Base-by-base conservation (phyloP, 495 filamentous ascomycete genomes). In the Pyronema domesticum region DNA sequence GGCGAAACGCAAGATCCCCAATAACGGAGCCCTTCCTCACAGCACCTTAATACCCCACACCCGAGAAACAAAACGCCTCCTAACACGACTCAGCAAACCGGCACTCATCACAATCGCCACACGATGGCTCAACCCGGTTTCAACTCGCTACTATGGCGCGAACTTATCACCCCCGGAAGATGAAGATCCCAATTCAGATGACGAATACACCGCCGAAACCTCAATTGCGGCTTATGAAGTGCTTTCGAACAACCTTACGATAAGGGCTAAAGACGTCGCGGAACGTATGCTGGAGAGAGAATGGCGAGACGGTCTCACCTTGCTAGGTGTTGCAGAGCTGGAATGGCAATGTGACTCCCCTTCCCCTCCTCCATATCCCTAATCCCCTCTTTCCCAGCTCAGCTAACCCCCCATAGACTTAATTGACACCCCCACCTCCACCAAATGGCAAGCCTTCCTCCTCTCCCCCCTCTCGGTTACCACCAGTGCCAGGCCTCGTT, bases 211-310 rank as follows among this genome's bases (percentile, higher is more conserved):
- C 10, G 23, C 23, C 5, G 23, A 30, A 30, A 30, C 23, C 5
- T 1, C 23, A 30, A 30, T 30, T 2, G 75, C 80, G 42, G 69
- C 73, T 37, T 91, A 89, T 68, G 60, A 57, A n/a, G 62, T 64
- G 0, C 55, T 55, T 13, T 46, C 46, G 18, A 53, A 13, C 13
- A 11, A 17, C 15, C 65, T 70, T 17, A 70, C 72, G 17, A 60
- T 79, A 0, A 69, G 70, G 37, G 66, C 68, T 7, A 64, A 64
- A 46, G 86, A 94, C 62, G 75, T 89, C 4, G 69, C 85, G 6
- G 83, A 86, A 60, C 74, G 84, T 33, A 81, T 94, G 39, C 59
- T 83, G 0, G 81, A 88, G 55, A 83, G 83, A 43, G 86, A 94
- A 65, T 94, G 86, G 85, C 73, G 84, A 17, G 74, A 79, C 49